Conservation (phyloP, 176 grass and related monocot genomes). For the Microstegium vimineum region DNA sequence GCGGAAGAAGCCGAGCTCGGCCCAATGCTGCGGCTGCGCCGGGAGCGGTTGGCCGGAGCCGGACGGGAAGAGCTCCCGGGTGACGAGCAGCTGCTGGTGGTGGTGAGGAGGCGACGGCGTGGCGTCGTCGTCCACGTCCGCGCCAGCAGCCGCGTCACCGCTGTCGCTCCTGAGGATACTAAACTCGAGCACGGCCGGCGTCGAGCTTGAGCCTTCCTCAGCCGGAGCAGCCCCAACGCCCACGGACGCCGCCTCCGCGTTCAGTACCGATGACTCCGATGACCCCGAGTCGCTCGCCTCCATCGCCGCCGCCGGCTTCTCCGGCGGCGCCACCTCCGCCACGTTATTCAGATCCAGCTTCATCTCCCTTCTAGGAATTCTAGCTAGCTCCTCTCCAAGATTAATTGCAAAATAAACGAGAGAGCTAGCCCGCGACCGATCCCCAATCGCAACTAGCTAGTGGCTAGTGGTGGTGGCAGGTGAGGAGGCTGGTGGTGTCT, state of each 20-base stretch:
- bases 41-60: background rate
- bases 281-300: constrained; percentile 52
- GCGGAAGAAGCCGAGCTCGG: constrained; percentile 45
- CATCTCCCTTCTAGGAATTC: constrained; percentile 18
- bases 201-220: constrained; percentile 76
- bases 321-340: constrained; percentile 32
- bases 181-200: constrained; percentile 45
- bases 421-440: background rate
- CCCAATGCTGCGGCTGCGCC: constrained; percentile 40
- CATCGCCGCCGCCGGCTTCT: constrained; percentile 28
- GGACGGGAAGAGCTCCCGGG: constrained; percentile 67
- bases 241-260: constrained; percentile 60
- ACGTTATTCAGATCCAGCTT: constrained; percentile 91
- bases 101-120: constrained; percentile 27
- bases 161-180: constrained; percentile 53
- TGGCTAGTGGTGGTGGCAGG: no score
- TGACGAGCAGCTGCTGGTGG: constrained; percentile 48
- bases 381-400: background rate
- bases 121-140: constrained; percentile 29
- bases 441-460: background rate
- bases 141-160: constrained; percentile 30
- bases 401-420: background rate
- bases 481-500: constrained; percentile 14
- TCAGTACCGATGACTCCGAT: constrained; percentile 77
- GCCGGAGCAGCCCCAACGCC: constrained; percentile 4